phyloP scores from a whole-genome alignment of 1,284 basidiomycete species.

The Coniferiporia sulphurascens region DNA sequence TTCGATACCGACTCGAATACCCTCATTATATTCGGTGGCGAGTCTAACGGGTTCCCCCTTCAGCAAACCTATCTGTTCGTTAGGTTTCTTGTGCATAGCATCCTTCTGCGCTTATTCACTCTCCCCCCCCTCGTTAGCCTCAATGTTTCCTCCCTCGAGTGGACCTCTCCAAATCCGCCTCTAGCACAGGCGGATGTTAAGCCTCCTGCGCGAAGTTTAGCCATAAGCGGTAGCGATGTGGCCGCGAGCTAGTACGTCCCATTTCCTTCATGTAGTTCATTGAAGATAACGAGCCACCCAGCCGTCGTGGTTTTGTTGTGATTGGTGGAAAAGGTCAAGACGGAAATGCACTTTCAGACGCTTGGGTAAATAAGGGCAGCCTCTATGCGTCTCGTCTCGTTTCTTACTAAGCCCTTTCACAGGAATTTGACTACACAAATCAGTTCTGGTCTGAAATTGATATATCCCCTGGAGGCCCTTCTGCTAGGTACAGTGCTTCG shows the following conservation, averaged over 20 bases:
- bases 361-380: slow-evolving; percentile 51
- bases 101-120: neutral
- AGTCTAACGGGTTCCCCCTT: slow-evolving; percentile 60
- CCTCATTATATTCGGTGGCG: slow-evolving; percentile 70
- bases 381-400: neutral
- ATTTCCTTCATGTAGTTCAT: neutral
- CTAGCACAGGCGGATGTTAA: slow-evolving; percentile 32
- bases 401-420: slow-evolving; percentile 14
- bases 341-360: slow-evolving; percentile 52
- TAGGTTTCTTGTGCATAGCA: neutral
- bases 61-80: slow-evolving; percentile 64
- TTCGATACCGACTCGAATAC: slow-evolving; percentile 40
- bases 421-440: slow-evolving; percentile 72
- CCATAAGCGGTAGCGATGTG: slow-evolving; percentile 58
- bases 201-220: slow-evolving; percentile 61
- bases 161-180: slow-evolving; percentile 54
- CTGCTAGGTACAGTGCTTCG: slow-evolving; percentile 59
- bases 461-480: slow-evolving; percentile 48
- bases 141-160: slow-evolving; percentile 52
- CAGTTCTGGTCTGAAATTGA: slow-evolving; percentile 66
- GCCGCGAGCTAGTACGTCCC: slow-evolving; percentile 71
- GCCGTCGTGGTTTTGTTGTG: slow-evolving; percentile 66
- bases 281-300: slow-evolving; percentile 25
- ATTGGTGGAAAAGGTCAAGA: slow-evolving; percentile 58
- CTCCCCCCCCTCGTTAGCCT: slow-evolving; percentile 35